phyloP scores from a whole-genome alignment of 768 basidiomycete genomes.

The Lentinus brumalis region DNA sequence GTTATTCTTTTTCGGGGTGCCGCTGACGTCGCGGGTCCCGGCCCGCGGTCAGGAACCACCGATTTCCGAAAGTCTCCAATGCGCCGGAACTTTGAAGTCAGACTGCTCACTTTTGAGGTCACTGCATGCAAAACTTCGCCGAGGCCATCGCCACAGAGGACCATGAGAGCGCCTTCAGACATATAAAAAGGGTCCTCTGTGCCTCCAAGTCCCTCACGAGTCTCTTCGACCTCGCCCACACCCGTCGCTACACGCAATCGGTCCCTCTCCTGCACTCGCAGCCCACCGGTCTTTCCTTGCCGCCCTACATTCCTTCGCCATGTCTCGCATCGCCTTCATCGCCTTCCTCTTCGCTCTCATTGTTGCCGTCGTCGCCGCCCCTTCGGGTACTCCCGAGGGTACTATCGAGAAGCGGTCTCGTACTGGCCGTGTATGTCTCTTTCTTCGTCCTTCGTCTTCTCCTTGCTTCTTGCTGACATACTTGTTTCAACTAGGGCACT shows the following conservation, averaged over 20 bases:
- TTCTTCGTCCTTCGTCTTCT: not conserved
- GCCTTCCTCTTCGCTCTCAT: constrained; percentile 41
- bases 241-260: not conserved
- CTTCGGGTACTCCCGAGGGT: constrained; percentile 37
- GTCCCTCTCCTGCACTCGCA: constrained; percentile 20
- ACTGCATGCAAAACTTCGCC: too few species aligned
- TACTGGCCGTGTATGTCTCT: constrained; percentile 53
- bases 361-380: constrained; percentile 47
- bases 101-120: too few species aligned
- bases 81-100: too few species aligned
- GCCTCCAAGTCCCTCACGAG: not conserved
- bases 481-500: constrained; percentile 50
- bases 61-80: too few species aligned
- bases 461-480: not conserved
- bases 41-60: too few species aligned
- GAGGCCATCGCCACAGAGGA: too few species aligned
- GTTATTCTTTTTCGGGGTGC: too few species aligned
- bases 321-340: constrained; percentile 42
- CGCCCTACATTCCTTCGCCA: constrained; percentile 6
- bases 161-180: too few species aligned
- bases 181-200: not conserved
- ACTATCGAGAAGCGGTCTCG: constrained; percentile 56
- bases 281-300: constrained; percentile 16
- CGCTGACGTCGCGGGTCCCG: too few species aligned
- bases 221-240: not conserved